Conservation (phyloP, 768 basidiomycete genomes). For the Boletus fagicola region DNA sequence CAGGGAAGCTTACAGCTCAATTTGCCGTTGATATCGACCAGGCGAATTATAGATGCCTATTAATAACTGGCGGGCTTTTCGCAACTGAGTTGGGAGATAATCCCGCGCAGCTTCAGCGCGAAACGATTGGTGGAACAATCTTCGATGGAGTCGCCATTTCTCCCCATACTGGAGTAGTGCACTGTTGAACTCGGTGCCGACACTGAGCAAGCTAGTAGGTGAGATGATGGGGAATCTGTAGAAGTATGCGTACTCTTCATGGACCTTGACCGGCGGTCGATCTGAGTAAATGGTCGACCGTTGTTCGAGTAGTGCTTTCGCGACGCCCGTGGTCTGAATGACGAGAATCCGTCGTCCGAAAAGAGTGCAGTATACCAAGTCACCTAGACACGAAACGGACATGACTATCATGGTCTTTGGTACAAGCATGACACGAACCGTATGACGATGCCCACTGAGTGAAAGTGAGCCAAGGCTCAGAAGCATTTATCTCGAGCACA, state of each 20-base stretch:
- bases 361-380: conserved; percentile 31
- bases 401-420: neutral
- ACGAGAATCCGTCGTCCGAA: conserved; percentile 35
- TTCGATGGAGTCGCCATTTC: conserved; percentile 32
- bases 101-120: conserved; percentile 26
- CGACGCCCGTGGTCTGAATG: conserved; percentile 32
- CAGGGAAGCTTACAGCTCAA: conserved; percentile 29
- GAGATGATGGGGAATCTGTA: neutral
- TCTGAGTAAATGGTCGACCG: conserved; percentile 39
- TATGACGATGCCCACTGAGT: conserved; percentile 30
- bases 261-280: conserved; percentile 32
- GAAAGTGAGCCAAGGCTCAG: conserved; percentile 35
- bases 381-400: conserved; percentile 19
- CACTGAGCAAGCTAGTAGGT: conserved; percentile 9
- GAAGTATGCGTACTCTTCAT: conserved; percentile 23
- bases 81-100: conserved; percentile 29
- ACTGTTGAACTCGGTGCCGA: conserved; percentile 33
- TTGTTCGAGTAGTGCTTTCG: conserved; percentile 37
- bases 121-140: conserved; percentile 35
- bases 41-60: conserved; percentile 23
- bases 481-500: conserved; percentile 24
- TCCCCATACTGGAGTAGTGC: conserved; percentile 32
- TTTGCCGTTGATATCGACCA: conserved; percentile 27
- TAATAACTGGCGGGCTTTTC: conserved; percentile 29
- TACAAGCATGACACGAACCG: conserved; percentile 16